A percentile compares a stretch with the other conserved stretches of the same genome.
Evolutionary conservation across 768 basidiomycete genomes (phyloP).

Genomic region (Podaxis sp.): DNA sequence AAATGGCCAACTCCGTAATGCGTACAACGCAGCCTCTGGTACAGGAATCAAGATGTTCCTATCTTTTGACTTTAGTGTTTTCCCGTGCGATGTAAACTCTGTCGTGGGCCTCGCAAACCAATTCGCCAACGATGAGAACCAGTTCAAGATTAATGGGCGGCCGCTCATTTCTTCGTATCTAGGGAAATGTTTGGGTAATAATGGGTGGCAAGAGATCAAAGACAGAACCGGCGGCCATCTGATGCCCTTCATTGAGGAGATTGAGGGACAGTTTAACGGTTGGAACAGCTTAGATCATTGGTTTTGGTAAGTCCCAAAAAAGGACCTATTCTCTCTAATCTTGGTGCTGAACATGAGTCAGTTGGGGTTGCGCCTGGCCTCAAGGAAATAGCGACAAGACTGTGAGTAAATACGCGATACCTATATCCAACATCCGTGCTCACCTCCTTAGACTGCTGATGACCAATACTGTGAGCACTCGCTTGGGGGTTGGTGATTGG

Average conservation of each 20-base stretch:
- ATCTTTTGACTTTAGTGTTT: constrained; percentile 51
- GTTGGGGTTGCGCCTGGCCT: constrained; percentile 66
- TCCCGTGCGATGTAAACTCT: constrained; percentile 41
- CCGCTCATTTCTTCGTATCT: constrained; percentile 58
- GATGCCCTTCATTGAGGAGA: constrained; percentile 55
- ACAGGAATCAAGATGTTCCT: constrained; percentile 50
- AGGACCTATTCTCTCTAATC: not conserved
- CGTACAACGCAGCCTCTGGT: constrained; percentile 45
- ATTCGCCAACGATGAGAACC: constrained; percentile 47
- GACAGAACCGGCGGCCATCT: constrained; percentile 40
- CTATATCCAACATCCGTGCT: not conserved
- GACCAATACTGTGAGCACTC: constrained; percentile 41
- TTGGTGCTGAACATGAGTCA: constrained; percentile 11
- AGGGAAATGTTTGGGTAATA: constrained; percentile 56
- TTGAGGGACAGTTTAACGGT: constrained; percentile 37
- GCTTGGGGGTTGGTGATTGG: not conserved
- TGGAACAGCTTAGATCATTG: constrained; percentile 50
- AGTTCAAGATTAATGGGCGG: constrained; percentile 50
- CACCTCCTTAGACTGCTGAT: constrained; percentile 32
- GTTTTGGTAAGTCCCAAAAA: constrained; percentile 34
- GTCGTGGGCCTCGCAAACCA: constrained; percentile 39
- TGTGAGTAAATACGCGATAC: constrained; percentile 21
- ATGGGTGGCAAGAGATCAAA: constrained; percentile 42
- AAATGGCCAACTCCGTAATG: constrained; percentile 38
- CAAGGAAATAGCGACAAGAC: constrained; percentile 39